phyloP scores from a whole-genome alignment of 495 filamentous ascomycete species.

The Trichoderma erinaceum region DNA sequence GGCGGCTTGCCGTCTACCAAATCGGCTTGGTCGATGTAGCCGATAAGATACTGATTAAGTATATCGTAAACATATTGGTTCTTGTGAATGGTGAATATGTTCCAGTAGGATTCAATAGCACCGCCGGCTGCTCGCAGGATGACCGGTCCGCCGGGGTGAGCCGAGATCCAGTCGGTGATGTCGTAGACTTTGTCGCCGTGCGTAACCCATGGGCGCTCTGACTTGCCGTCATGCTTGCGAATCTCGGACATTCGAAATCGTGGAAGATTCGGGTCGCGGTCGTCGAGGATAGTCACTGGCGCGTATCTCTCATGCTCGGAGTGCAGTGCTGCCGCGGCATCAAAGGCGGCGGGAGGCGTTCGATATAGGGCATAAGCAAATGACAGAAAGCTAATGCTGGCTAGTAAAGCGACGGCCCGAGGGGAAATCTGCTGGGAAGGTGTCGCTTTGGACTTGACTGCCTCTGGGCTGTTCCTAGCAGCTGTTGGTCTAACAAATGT shows the following conservation, averaged over 20 bases:
- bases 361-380: constrained; percentile 10
- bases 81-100: constrained; percentile 58
- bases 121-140: constrained; percentile 53
- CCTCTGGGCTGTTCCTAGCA: neutral
- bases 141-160: constrained; percentile 55
- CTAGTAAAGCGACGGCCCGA: neutral
- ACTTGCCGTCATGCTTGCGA: constrained; percentile 39
- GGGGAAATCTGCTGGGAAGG: neutral
- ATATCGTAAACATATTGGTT: constrained; percentile 51
- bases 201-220: constrained; percentile 45
- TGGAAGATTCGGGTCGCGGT: constrained; percentile 24
- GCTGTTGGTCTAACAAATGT: neutral
- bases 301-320: neutral
- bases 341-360: neutral
- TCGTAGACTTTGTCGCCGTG: constrained; percentile 51
- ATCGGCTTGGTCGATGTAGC: constrained; percentile 45
- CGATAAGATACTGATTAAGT: constrained; percentile 49
- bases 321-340: neutral
- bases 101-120: constrained; percentile 55
- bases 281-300: neutral
- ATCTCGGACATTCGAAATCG: constrained; percentile 45
- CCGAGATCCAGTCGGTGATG: constrained; percentile 52
- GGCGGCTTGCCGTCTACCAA: constrained; percentile 44
- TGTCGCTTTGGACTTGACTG: neutral
- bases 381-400: neutral